phyloP scores from a whole-genome alignment of 805 yeast species.

The Metschnikowia lachancei region DNA sequence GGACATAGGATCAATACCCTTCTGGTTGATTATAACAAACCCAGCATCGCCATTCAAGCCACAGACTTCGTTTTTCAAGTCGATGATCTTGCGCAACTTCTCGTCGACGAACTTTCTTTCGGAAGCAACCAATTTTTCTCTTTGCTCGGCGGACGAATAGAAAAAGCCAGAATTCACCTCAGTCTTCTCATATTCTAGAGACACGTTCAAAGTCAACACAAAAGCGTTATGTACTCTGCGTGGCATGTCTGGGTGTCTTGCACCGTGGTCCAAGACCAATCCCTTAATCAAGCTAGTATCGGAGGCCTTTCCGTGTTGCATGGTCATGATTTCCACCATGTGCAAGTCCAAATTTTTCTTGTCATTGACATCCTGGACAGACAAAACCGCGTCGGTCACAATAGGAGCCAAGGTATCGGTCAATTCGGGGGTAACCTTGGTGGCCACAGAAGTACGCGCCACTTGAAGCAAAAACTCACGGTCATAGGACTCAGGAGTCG shows the following conservation, averaged over 20 bases:
- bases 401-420: conserved; percentile 85
- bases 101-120: conserved; percentile 95
- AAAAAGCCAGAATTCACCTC: conserved; percentile 96
- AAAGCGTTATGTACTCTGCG: conserved; percentile 77
- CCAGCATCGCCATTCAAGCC: conserved; percentile 68
- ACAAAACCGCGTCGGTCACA: conserved; percentile 92
- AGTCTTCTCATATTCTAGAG: conserved; percentile 94
- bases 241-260: conserved; percentile 99
- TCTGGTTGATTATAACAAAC: conserved; percentile 94
- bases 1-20: conserved; percentile 98
- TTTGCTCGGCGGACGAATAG: conserved; percentile 92
- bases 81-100: conserved; percentile 85
- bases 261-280: conserved; percentile 95
- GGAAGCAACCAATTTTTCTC: conserved; percentile 89
- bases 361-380: conserved; percentile 50
- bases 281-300: conserved; percentile 85
- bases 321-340: conserved; percentile 97
- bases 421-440: conserved; percentile 78
- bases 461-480: conserved; percentile 89
- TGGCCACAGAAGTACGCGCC: conserved; percentile 83
- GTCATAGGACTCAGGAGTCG: conserved; percentile 53
- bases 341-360: conserved; percentile 74
- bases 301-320: conserved; percentile 88
- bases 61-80: conserved; percentile 89
- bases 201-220: conserved; percentile 85